phyloP scores from a whole-genome alignment of 139 green algal genomes.

The Trebouxia sp. region DNA sequence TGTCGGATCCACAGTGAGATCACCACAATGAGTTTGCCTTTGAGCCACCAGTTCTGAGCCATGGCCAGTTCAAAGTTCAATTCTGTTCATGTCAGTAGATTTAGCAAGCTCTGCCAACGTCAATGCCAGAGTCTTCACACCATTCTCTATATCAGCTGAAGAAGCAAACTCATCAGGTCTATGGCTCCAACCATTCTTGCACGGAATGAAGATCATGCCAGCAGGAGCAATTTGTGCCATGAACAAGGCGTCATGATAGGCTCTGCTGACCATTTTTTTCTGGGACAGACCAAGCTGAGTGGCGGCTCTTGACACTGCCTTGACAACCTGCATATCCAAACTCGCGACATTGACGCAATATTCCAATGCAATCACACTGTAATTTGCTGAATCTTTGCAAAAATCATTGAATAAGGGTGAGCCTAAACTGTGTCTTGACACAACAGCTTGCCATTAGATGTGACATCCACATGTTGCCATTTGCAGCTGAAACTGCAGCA shows the following conservation, averaged over 20 bases:
- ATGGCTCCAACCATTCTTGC: constrained; percentile 81
- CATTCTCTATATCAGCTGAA: constrained; percentile 44
- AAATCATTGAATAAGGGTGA: too few species aligned
- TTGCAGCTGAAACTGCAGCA: too few species aligned
- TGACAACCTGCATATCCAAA: constrained; percentile 61
- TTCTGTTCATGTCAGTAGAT: neutral
- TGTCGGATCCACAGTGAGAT: too few species aligned
- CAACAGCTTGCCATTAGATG: too few species aligned
- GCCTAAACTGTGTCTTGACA: too few species aligned
- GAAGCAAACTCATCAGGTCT: constrained; percentile 89
- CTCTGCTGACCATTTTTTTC: constrained; percentile 84
- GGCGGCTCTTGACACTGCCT: constrained; percentile 56
- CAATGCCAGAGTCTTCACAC: constrained; percentile 49
- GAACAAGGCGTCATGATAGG: constrained; percentile 97
- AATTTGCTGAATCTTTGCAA: too few species aligned
- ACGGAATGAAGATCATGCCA: constrained; percentile 98
- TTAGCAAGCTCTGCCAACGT: constrained; percentile 49
- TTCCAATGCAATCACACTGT: too few species aligned
- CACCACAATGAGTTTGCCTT: too few species aligned
- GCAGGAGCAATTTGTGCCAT: constrained; percentile 89
- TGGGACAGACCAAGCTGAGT: constrained; percentile 59
- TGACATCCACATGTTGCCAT: too few species aligned
- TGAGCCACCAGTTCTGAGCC: too few species aligned
- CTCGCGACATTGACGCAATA: too few species aligned
- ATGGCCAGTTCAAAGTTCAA: too few species aligned